phyloP scores from a whole-genome alignment of 169 alveolate genomes.

The Cryptosporidium sp. region DNA sequence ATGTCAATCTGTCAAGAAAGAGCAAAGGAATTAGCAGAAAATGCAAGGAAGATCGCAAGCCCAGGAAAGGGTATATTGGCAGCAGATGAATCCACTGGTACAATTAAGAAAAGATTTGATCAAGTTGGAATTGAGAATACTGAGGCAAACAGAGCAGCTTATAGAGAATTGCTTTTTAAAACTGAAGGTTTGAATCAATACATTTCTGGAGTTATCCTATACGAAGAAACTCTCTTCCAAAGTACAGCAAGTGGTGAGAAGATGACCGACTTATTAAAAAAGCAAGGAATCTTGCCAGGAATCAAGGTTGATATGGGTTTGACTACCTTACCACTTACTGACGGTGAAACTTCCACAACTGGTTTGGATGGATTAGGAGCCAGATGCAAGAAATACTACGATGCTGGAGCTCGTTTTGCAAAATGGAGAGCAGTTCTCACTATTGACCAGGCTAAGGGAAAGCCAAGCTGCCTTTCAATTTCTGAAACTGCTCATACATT shows the following conservation, averaged over 20 bases:
- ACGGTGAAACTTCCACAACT: conserved; percentile 89
- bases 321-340: conserved; percentile 80
- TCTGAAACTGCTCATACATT: conserved; percentile 95
- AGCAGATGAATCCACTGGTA: conserved; percentile 99
- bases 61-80: conserved; percentile 99
- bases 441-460: conserved; percentile 90
- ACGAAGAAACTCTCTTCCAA: conserved; percentile 98
- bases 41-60: conserved; percentile 84
- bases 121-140: conserved; percentile 94
- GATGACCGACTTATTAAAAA: conserved; percentile 89
- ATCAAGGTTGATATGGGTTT: conserved; percentile 92
- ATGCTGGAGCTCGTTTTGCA: conserved; percentile 99
- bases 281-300: conserved; percentile 97
- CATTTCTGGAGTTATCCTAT: conserved; percentile 98
- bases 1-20: conserved; percentile 64
- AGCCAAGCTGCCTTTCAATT: conserved; percentile 94
- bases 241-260: conserved; percentile 88
- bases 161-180: conserved; percentile 95
- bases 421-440: conserved; percentile 99
- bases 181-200: conserved; percentile 92
- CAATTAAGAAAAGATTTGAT: conserved; percentile 96
- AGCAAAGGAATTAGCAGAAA: conserved; percentile 83
- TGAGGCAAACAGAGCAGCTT: conserved; percentile 95
- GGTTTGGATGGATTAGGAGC: conserved; percentile 98
- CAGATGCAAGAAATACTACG: conserved; percentile 95